A percentile compares a stretch with the other conserved stretches of the same genome.
phyloP scores from a whole-genome alignment of 306 rosid genomes.

The Castanea crenata region DNA sequence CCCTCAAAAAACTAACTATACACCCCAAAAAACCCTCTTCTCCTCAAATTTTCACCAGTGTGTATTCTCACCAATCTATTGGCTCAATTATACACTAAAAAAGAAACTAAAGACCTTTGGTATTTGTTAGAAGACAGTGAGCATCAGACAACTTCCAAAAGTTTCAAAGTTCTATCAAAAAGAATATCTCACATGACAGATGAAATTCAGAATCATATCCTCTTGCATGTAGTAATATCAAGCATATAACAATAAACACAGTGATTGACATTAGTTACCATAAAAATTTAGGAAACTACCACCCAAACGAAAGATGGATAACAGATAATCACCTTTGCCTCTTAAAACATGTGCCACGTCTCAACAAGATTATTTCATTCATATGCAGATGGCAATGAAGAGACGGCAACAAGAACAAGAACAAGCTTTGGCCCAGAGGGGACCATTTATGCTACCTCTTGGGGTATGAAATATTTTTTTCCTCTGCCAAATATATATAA shows the following conservation, averaged over 20 bases:
- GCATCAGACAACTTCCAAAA: neutral
- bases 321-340: slow-evolving; percentile 49
- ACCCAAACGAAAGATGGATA: neutral
- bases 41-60: too few relatives aligned
- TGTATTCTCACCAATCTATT: too few relatives aligned
- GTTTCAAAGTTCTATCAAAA: neutral
- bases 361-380: slow-evolving; percentile 21
- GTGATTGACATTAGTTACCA: neutral
- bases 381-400: slow-evolving; percentile 24
- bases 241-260: too few relatives aligned
- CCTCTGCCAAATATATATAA: too few relatives aligned
- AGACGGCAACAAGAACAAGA: neutral
- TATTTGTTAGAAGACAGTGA: neutral
- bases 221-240: neutral
- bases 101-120: neutral
- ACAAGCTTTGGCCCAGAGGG: too few relatives aligned
- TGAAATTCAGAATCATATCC: neutral
- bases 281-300: neutral
- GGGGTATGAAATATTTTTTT: too few relatives aligned
- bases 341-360: slow-evolving; percentile 36
- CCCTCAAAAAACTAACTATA: slow-evolving; percentile 7
- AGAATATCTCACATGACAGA: neutral
- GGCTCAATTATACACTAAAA: neutral
- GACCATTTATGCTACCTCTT: too few relatives aligned
- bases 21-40: neutral